Conservation (phyloP, 75 land plant species). For the Pseudotsuga menziesii region DNA sequence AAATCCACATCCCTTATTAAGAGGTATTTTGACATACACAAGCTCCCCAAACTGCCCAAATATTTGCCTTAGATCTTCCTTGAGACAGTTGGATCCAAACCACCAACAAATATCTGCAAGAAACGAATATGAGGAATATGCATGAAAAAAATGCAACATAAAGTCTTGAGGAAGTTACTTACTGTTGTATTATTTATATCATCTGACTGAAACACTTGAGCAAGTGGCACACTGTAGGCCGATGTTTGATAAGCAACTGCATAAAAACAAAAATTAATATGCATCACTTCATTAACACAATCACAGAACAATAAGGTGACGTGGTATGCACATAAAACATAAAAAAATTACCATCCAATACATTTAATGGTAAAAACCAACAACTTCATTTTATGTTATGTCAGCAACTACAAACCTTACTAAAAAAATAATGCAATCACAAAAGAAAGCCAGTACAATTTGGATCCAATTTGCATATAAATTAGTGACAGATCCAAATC, state of each 20-base stretch:
- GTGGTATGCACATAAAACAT: too few relatives aligned
- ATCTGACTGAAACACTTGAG: slow-evolving; percentile 59
- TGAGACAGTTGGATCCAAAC: slow-evolving; percentile 77
- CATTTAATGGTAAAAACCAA: background rate
- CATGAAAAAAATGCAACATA: background rate
- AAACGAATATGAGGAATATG: background rate
- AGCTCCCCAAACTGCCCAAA: slow-evolving; percentile 88
- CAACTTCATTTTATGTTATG: background rate
- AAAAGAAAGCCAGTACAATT: background rate
- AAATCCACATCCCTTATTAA: slow-evolving; percentile 83
- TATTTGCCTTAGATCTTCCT: slow-evolving; percentile 51
- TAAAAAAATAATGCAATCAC: background rate
- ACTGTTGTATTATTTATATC: slow-evolving; percentile 84
- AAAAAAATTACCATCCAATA: background rate
- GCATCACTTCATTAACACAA: background rate
- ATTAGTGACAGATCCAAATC: background rate
- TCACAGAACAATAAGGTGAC: background rate
- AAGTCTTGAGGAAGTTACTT: slow-evolving; percentile 18
- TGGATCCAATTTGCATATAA: background rate
- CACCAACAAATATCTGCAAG: slow-evolving; percentile 83
- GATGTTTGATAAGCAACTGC: slow-evolving; percentile 52
- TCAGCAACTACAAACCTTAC: background rate
- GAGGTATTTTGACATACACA: slow-evolving; percentile 86
- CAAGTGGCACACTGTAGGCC: slow-evolving; percentile 37
- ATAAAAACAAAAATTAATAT: background rate